These are phyloP conservation scores for Eutypella sp. DNA, from an alignment of 2,329 filamentous ascomycete species.

Conservation along the genomic window DNA sequence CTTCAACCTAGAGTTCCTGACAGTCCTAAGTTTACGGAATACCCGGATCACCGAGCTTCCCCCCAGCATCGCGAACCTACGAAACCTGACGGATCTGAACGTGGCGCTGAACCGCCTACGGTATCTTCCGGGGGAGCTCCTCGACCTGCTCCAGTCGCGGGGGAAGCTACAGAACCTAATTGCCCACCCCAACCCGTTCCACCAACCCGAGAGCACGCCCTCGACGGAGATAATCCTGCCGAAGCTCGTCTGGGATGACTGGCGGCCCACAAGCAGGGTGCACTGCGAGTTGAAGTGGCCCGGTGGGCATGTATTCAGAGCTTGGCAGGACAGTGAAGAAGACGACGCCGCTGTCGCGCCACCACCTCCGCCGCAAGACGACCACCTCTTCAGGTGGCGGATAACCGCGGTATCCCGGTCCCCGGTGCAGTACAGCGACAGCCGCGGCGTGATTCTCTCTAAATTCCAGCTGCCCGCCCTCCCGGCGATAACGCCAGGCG, in stretches of 20 bases:
- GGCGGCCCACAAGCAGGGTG: neutral
- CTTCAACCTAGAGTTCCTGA: slow-evolving; percentile 57
- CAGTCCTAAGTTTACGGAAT: slow-evolving; percentile 60
- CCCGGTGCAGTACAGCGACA: slow-evolving; percentile 27
- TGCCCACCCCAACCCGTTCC: slow-evolving; percentile 60
- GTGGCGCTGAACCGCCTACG: slow-evolving; percentile 59
- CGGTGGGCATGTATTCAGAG: slow-evolving; percentile 1
- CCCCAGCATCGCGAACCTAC: slow-evolving; percentile 51
- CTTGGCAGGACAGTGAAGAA: slow-evolving; percentile 8
- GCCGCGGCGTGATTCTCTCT: slow-evolving; percentile 22
- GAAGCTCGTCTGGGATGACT: slow-evolving; percentile 3
- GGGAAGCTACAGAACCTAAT: slow-evolving; percentile 47
- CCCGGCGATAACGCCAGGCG: neutral
- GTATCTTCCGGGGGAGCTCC: slow-evolving; percentile 58
- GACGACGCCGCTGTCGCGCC: neutral
- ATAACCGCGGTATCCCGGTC: slow-evolving; percentile 18
- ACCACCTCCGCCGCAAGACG: slow-evolving; percentile 1
- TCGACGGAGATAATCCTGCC: slow-evolving; percentile 3
- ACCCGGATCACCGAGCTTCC: slow-evolving; percentile 60
- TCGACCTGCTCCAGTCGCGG: slow-evolving; percentile 46
- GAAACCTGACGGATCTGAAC: slow-evolving; percentile 58
- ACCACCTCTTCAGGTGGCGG: slow-evolving; percentile 17
- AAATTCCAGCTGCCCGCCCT: slow-evolving; percentile 20
- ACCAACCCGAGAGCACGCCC: slow-evolving; percentile 30
- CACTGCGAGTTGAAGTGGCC: neutral